phyloP scores from a whole-genome alignment of 176 grass and related monocot genomes.

The Poa annua region DNA sequence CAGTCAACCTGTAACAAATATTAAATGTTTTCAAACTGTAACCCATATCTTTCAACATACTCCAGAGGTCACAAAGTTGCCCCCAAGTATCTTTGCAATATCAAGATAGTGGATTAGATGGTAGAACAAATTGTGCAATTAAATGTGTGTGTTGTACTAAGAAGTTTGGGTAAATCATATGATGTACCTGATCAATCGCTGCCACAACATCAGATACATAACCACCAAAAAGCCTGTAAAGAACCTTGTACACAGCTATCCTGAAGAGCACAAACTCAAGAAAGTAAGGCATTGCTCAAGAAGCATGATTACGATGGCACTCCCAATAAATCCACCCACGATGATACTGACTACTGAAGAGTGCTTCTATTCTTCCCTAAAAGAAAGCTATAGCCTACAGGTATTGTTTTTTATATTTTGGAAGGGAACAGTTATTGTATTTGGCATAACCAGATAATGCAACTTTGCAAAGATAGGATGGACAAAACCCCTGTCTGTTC shows the following conservation, averaged over 20 bases:
- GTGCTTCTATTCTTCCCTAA: not conserved
- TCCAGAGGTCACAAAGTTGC: not conserved
- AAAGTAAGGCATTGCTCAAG: conserved; percentile 7
- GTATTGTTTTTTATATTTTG: not conserved
- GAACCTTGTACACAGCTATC: conserved; percentile 97
- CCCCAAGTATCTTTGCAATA: not conserved
- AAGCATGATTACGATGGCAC: not conserved
- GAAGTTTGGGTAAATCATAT: conserved; percentile 10
- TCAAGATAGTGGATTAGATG: not conserved
- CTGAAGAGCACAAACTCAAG: conserved; percentile 50
- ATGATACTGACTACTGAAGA: not conserved
- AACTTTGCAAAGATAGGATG: not conserved
- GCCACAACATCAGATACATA: conserved; percentile 98
- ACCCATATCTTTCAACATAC: not conserved
- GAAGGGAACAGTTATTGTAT: not conserved
- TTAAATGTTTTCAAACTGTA: conserved; percentile 1
- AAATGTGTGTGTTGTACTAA: not conserved
- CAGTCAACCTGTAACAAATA: conserved; percentile 4
- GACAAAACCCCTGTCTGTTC: conserved; percentile 1
- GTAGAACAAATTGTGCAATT: not conserved
- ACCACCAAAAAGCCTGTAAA: conserved; percentile 97
- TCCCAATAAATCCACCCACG: not conserved
- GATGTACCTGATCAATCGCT: conserved; percentile 91
- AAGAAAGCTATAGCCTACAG: not conserved
- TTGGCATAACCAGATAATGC: not conserved